Base-by-base conservation (phyloP, 768 basidiomycete species). In the Tubosaeta sp. region DNA sequence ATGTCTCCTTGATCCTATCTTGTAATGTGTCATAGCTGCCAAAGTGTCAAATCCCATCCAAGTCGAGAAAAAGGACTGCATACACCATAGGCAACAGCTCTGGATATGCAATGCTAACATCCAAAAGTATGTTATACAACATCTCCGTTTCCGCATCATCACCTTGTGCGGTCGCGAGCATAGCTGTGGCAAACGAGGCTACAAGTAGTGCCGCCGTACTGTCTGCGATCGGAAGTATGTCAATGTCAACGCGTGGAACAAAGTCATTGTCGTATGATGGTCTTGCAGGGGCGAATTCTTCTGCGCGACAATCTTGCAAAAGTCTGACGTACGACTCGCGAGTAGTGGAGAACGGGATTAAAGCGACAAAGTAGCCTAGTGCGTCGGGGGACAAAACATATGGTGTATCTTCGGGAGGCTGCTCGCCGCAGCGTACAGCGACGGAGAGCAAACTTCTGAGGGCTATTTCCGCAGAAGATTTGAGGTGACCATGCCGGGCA, bases 91-190 rank as follows among this genome's bases (percentile, higher is more conserved):
- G 71, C 21, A 91, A 73, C 19, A 84, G 76, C 18, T 92, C 87
- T 1, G 91, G 91, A 66, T 82, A 86, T 9, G 73, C 68, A 7
- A 70, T 69, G 14, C 83, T 79, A 13, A 91, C 77, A 38, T 91
- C 85, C 27, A 87, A 80, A 27, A 96, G 74, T 29, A 95, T 65
- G 42, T 76, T 76, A 66, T 87, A 94, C 40, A 94, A 67, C 35
- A 94, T 84, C 64, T 90, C 81, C 2, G 84, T 85, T 69, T 96
- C 94, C 2, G 76, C 73, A 56, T 90, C 88, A 55, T 91, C 88
- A 3, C 86, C 83, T 60, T 90, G 84, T 1, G 88, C 84, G 7
- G 81, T 86, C 39, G 73, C 72, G 13, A 94, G 73, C 68, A 94
- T 87, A 1, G 87, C 83, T 3, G 82, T 81, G 34, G 84, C 73